Conservation (phyloP, 1,139 yeast genomes). For the Wickerhamiella pararugosa region DNA sequence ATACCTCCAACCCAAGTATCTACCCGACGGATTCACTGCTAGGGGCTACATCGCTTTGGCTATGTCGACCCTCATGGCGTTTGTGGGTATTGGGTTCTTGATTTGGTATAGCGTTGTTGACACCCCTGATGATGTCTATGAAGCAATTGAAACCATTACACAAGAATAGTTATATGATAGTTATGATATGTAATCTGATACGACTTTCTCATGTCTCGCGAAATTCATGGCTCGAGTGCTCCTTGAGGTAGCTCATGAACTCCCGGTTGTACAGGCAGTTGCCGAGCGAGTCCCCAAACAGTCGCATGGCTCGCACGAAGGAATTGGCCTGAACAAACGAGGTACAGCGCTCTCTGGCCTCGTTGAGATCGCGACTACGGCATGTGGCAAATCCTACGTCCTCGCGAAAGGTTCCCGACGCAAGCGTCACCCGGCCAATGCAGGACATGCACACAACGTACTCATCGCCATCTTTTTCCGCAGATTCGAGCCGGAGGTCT, state of each 20-base stretch:
- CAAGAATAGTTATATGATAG: too few relatives aligned
- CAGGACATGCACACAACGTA: too few relatives aligned
- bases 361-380: conserved; percentile 40
- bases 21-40: conserved; percentile 81
- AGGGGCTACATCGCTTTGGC: conserved; percentile 81
- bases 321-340: conserved; percentile 32
- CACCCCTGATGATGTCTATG: conserved; percentile 10
- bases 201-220: too few relatives aligned
- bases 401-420: conserved; percentile 61
- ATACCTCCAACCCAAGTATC: conserved; percentile 34
- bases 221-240: conserved; percentile 22
- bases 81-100: conserved; percentile 63
- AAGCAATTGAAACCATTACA: too few relatives aligned
- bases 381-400: conserved; percentile 55
- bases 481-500: too few relatives aligned
- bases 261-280: conserved; percentile 58
- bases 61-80: conserved; percentile 64
- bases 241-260: conserved; percentile 36
- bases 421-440: conserved; percentile 38
- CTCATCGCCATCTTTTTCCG: too few relatives aligned
- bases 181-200: too few relatives aligned
- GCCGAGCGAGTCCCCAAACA: conserved; percentile 66
- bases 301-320: conserved; percentile 54
- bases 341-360: conserved; percentile 65
- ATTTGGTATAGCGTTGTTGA: conserved; percentile 75